phyloP scores from a whole-genome alignment of 139 green algal genomes.

The Picochlorum sp. region DNA sequence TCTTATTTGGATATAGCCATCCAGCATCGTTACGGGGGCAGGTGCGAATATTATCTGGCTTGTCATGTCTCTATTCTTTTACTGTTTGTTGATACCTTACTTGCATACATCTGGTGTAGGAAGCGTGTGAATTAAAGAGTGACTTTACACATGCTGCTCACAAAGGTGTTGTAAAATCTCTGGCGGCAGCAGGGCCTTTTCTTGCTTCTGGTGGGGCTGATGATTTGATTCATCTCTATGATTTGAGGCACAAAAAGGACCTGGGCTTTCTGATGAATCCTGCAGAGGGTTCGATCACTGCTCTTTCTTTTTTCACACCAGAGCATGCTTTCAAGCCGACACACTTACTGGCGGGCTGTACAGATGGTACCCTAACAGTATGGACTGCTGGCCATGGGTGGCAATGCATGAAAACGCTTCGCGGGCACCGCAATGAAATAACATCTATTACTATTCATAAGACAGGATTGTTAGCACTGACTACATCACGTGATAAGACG shows the following conservation, averaged over 20 bases:
- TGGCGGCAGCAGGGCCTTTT: slow-evolving; percentile 45
- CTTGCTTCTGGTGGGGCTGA: slow-evolving; percentile 66
- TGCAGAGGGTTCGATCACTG: slow-evolving; percentile 63
- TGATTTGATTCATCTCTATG: slow-evolving; percentile 71
- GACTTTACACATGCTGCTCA: slow-evolving; percentile 53
- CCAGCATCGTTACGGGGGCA: neutral
- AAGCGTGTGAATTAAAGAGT: slow-evolving; percentile 18
- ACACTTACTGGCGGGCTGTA: slow-evolving; percentile 72
- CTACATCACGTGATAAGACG: slow-evolving; percentile 38
- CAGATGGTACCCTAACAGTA: slow-evolving; percentile 65
- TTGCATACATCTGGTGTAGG: slow-evolving; percentile 11
- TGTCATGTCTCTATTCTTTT: neutral
- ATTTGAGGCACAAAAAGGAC: slow-evolving; percentile 54
- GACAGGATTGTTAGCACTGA: slow-evolving; percentile 65
- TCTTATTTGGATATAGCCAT: slow-evolving; percentile 61
- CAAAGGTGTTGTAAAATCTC: slow-evolving; percentile 61
- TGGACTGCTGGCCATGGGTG: slow-evolving; percentile 61
- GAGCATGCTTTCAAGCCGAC: slow-evolving; percentile 28
- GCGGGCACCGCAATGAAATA: slow-evolving; percentile 49
- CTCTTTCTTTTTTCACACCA: slow-evolving; percentile 52
- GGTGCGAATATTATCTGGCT: neutral
- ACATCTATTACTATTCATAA: slow-evolving; percentile 60
- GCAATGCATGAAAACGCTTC: slow-evolving; percentile 66
- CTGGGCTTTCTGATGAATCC: slow-evolving; percentile 78
- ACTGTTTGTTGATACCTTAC: neutral